phyloP scores from a whole-genome alignment of 2,329 filamentous ascomycete species.

The Pseudogymnoascus sp. region DNA sequence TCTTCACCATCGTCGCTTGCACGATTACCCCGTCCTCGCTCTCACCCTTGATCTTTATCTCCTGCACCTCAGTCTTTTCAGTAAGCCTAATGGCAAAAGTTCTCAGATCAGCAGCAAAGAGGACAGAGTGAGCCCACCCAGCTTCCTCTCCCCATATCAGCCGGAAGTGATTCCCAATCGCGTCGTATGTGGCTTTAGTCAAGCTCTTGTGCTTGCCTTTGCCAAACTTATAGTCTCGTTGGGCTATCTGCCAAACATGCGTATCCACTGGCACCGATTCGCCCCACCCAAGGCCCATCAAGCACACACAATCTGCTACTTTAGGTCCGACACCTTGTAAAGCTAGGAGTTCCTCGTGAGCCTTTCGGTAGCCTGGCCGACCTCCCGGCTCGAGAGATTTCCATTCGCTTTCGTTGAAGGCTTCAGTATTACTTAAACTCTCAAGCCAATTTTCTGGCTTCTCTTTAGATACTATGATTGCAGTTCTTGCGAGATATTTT shows the following conservation, averaged over 20 bases:
- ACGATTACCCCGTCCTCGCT: constrained; percentile 12
- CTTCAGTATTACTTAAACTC: constrained; percentile 67
- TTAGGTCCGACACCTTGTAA: constrained; percentile 91
- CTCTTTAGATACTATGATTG: constrained; percentile 59
- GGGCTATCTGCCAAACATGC: constrained; percentile 97
- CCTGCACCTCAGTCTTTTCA: constrained; percentile 40
- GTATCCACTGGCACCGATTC: constrained; percentile 95
- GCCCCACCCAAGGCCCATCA: constrained; percentile 94
- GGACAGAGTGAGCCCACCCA: constrained; percentile 93
- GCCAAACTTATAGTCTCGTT: constrained; percentile 89
- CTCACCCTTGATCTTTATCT: constrained; percentile 29
- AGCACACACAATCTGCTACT: constrained; percentile 89
- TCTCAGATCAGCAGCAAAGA: constrained; percentile 88
- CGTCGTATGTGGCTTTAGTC: constrained; percentile 80
- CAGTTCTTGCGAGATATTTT: constrained; percentile 84
- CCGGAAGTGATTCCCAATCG: constrained; percentile 83
- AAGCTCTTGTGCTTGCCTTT: constrained; percentile 75
- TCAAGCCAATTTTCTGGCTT: constrained; percentile 68
- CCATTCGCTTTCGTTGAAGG: constrained; percentile 33
- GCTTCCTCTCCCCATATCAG: constrained; percentile 85
- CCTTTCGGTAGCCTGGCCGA: constrained; percentile 57
- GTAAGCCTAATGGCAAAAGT: constrained; percentile 61
- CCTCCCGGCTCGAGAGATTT: constrained; percentile 41
- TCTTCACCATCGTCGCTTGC: constrained; percentile 11
- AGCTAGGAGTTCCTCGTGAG: constrained; percentile 69